Evolutionary conservation across 352 stramenopile species (phyloP).

Genomic region (Globisporangium canariense): DNA sequence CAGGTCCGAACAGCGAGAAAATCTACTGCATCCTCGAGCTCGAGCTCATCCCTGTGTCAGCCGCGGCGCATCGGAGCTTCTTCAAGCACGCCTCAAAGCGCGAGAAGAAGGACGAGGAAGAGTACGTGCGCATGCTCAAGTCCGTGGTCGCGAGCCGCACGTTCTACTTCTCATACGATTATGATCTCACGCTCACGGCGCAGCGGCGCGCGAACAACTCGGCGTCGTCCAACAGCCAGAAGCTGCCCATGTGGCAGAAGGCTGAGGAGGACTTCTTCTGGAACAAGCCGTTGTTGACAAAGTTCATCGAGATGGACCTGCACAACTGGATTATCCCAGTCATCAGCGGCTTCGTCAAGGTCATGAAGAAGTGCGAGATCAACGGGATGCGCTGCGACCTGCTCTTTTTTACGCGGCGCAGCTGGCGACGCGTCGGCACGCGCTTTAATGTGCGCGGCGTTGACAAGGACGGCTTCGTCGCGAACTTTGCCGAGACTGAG

Average conservation of each 20-base stretch:
- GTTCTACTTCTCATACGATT: constrained; percentile 75
- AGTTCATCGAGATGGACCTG: constrained; percentile 48
- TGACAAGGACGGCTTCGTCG: constrained; percentile 84
- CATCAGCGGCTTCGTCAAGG: constrained; percentile 69
- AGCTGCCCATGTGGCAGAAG: constrained; percentile 45
- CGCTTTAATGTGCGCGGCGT: constrained; percentile 92
- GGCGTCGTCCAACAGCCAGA: constrained; percentile 19
- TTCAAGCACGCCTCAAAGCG: constrained; percentile 48
- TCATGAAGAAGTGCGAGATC: constrained; percentile 63
- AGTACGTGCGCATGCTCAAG: constrained; percentile 59
- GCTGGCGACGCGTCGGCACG: constrained; percentile 79
- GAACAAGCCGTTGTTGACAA: constrained; percentile 76
- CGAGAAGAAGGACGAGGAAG: constrained; percentile 51
- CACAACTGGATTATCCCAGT: constrained; percentile 66
- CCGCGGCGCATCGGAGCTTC: constrained; percentile 45
- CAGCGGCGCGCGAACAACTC: constrained; percentile 37
- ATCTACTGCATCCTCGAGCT: constrained; percentile 58
- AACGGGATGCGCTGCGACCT: constrained; percentile 55
- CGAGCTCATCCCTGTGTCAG: constrained; percentile 48
- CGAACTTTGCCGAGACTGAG: constrained; percentile 95
- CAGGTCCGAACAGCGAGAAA: constrained; percentile 49
- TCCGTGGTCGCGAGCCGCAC: constrained; percentile 41
- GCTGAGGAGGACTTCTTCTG: constrained; percentile 92
- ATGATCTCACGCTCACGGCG: constrained; percentile 59
- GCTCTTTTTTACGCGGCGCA: constrained; percentile 70